A percentile compares a stretch with the other conserved stretches of the same genome.
Evolutionary conservation across 202 grass and related monocot genomes (phyloP).

Genomic region (Panicum virgatum): DNA sequence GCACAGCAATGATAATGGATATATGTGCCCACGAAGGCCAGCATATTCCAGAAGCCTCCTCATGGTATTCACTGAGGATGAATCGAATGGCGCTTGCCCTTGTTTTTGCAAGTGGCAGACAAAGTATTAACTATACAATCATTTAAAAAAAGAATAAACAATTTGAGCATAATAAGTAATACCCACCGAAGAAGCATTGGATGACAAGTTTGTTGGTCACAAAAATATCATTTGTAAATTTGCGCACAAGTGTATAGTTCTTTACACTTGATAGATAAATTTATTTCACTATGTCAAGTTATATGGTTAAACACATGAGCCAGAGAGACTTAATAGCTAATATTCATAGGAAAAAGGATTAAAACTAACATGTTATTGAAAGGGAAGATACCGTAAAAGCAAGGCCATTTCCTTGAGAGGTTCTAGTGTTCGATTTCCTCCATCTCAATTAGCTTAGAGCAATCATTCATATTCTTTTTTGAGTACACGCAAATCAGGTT

Average conservation of each 20-base stretch:
- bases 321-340: not conserved
- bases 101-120: constrained; percentile 47
- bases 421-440: constrained; percentile 89
- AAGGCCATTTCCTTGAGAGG: constrained; percentile 99
- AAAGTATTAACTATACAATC: constrained; percentile 12
- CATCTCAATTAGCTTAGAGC: constrained; percentile 84
- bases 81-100: constrained; percentile 86
- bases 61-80: constrained; percentile 91
- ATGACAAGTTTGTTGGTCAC: constrained; percentile 4
- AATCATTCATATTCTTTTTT: constrained; percentile 98
- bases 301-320: constrained; percentile 6
- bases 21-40: constrained; percentile 76
- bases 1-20: constrained; percentile 88
- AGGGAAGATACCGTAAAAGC: constrained; percentile 78
- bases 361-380: constrained; percentile 43
- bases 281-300: constrained; percentile 8
- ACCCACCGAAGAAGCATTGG: not conserved
- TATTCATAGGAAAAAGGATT: constrained; percentile 29
- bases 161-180: constrained; percentile 22
- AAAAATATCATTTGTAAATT: constrained; percentile 15
- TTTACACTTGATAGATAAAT: constrained; percentile 15
- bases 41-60: constrained; percentile 93
- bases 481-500: too few species aligned
- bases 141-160: too few species aligned
- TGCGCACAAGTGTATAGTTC: not conserved